A percentile compares a stretch with the other conserved stretches of the same genome.
Conservation (phyloP, 192 early-diverging fungal species). For the Coemansia sp. region DNA sequence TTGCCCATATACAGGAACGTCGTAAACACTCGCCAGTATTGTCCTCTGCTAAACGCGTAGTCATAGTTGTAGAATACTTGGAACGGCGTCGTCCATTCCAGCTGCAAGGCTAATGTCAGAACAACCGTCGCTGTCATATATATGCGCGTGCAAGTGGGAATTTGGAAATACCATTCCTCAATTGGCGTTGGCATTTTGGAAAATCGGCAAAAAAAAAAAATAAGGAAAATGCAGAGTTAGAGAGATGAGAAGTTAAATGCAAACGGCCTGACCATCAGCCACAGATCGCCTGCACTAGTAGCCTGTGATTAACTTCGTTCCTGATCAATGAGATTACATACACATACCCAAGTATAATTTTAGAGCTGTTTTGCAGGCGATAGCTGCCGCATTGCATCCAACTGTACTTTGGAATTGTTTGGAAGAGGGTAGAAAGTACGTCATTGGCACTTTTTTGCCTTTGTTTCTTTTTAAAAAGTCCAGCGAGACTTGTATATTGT, state of each 20-base stretch:
- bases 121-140: slow-evolving; percentile 80
- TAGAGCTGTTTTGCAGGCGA: too few species aligned
- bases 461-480: too few species aligned
- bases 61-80: slow-evolving; percentile 83
- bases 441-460: too few species aligned
- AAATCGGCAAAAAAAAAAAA: background rate
- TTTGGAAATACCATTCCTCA: slow-evolving; percentile 90
- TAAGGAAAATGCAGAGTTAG: background rate
- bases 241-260: background rate
- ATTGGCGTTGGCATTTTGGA: slow-evolving; percentile 58
- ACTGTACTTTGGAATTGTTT: too few species aligned
- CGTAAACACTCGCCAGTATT: slow-evolving; percentile 93
- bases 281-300: background rate
- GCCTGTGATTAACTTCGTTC: background rate
- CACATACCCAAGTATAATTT: too few species aligned
- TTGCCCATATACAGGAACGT: slow-evolving; percentile 94
- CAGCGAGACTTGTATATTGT: too few species aligned
- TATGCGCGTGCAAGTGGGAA: slow-evolving; percentile 82
- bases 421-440: too few species aligned
- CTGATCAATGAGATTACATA: background rate
- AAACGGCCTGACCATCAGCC: too few species aligned
- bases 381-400: too few species aligned
- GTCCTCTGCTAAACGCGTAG: slow-evolving; percentile 65
- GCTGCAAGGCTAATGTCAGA: slow-evolving; percentile 83
- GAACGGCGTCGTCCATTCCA: slow-evolving; percentile 75